Base-by-base conservation (phyloP, 305 asterid species). In the Fraxinus dipetala region DNA sequence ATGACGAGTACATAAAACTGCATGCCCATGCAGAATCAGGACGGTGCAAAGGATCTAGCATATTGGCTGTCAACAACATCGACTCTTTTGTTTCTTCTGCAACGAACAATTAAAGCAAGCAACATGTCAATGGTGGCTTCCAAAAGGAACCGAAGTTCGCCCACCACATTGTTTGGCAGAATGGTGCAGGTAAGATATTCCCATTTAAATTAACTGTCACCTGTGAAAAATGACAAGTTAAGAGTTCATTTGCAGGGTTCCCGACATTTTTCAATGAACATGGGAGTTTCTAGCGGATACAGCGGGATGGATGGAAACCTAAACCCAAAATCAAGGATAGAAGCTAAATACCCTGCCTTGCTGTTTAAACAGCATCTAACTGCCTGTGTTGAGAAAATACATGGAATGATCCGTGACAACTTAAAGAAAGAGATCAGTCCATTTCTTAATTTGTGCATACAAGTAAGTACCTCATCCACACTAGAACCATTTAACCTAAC, bases 21-120 rank as follows among this genome's bases (percentile, higher is more conserved):
- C 67, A 63, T 74, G 67, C 43, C 45, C 38, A 48, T 40, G 83
- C 89, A 95, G 98, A 89, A 85, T 82, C 93, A 89, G 89, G 95
- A 92, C 69, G 89, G 83, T 89, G 90, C 90, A 76, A 74, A 87
- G 70, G 90, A 88, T 86, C 93, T 92, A 28, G 92, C 98, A 74
- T 93, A 92, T 83, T 95, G 98, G 98, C 90, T 95, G 80, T 93
- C 98, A 83, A 88, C 95, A 77, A 91, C 98, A 81, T 92, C 98
- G 20, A 95, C 97, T 80, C 96, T 93, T 85, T 79, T 95, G 90
- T 90, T 92, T 84, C 97, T 95, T 78, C 85, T 93, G 84, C 98
- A 95, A 90, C 89, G 89, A 85, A 91, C 98, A 79, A 90, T 95
- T 81, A 95, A 95, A 86, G 97, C 98, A 84, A 94, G 93, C 91